phyloP scores from a whole-genome alignment of 1,284 basidiomycete species.

The Leccinum ponderosum region DNA sequence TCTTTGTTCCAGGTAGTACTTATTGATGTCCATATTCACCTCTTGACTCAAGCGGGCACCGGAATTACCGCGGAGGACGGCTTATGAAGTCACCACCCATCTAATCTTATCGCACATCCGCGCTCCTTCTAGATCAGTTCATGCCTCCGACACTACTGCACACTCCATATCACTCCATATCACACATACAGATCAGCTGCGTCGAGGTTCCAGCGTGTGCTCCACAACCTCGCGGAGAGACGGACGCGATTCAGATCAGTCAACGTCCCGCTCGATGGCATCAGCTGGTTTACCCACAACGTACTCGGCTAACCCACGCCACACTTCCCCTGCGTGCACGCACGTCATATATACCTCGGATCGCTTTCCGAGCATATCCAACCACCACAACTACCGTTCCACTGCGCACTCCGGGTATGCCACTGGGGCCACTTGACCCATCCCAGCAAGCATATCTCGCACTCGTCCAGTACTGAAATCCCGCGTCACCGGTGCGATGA shows the following conservation, averaged over 20 bases:
- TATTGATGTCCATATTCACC: not conserved
- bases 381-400: not conserved
- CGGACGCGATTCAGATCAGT: slow-evolving; percentile 19
- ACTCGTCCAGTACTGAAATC: slow-evolving; percentile 40
- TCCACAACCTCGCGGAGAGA: slow-evolving; percentile 30
- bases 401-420: slow-evolving; percentile 23
- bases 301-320: slow-evolving; percentile 30
- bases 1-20: not conserved
- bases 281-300: slow-evolving; percentile 21
- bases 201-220: slow-evolving; percentile 33
- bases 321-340: slow-evolving; percentile 18
- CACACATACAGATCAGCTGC: slow-evolving; percentile 23
- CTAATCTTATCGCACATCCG: slow-evolving; percentile 33
- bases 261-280: slow-evolving; percentile 4
- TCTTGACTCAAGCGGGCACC: not conserved
- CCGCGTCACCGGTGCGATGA: slow-evolving; percentile 42
- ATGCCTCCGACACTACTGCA: slow-evolving; percentile 9
- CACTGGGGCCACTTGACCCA: slow-evolving; percentile 21
- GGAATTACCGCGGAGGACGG: slow-evolving; percentile 12
- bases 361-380: slow-evolving; percentile 15
- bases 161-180: slow-evolving; percentile 11
- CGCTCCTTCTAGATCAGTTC: slow-evolving; percentile 20
- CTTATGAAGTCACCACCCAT: slow-evolving; percentile 15
- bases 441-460: slow-evolving; percentile 22
- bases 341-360: slow-evolving; percentile 25